Percentiles rank a stretch among this genome's conserved stretches.
These are phyloP conservation scores for Phytopythium sindhum DNA, from an alignment of 352 stramenopile genomes.

Conservation along the genomic window DNA sequence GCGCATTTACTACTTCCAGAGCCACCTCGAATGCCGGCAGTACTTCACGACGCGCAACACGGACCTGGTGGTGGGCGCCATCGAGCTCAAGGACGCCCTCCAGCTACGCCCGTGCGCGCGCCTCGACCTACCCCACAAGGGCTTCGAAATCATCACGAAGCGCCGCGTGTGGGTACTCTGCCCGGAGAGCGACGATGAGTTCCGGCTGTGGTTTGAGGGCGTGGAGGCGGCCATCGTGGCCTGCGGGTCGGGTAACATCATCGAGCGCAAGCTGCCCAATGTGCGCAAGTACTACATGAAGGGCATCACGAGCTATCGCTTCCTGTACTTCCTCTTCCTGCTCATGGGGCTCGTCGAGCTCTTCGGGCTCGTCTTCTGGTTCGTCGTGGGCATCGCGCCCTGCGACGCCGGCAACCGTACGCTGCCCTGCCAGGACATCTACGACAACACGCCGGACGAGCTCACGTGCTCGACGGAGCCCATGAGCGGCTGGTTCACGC, in stretches of 20 bases:
- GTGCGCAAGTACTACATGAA: slow-evolving; percentile 90
- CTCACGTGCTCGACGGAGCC: slow-evolving; percentile 42
- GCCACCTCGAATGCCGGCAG: slow-evolving; percentile 63
- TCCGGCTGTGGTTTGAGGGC: slow-evolving; percentile 81
- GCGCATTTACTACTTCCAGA: slow-evolving; percentile 80
- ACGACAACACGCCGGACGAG: slow-evolving; percentile 55
- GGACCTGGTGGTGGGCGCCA: slow-evolving; percentile 59
- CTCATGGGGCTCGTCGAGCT: slow-evolving; percentile 67
- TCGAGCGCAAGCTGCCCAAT: slow-evolving; percentile 84
- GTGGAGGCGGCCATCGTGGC: slow-evolving; percentile 73
- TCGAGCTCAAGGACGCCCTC: slow-evolving; percentile 68
- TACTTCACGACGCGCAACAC: slow-evolving; percentile 73
- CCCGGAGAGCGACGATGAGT: slow-evolving; percentile 82
- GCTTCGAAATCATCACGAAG: slow-evolving; percentile 78
- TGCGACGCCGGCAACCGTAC: slow-evolving; percentile 53
- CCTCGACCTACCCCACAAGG: slow-evolving; percentile 58
- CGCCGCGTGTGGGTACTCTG: slow-evolving; percentile 84
- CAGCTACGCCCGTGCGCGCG: slow-evolving; percentile 60
- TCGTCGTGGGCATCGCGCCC: slow-evolving; percentile 72
- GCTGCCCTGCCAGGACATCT: slow-evolving; percentile 55
- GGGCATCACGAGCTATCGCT: slow-evolving; percentile 71
- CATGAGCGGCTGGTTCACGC: slow-evolving; percentile 66
- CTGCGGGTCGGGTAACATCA: slow-evolving; percentile 77
- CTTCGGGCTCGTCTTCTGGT: slow-evolving; percentile 73
- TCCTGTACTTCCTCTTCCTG: slow-evolving; percentile 79